Evolutionary conservation across 164 flowering plant genomes (phyloP).

Genomic region (Aristolochia californica): DNA sequence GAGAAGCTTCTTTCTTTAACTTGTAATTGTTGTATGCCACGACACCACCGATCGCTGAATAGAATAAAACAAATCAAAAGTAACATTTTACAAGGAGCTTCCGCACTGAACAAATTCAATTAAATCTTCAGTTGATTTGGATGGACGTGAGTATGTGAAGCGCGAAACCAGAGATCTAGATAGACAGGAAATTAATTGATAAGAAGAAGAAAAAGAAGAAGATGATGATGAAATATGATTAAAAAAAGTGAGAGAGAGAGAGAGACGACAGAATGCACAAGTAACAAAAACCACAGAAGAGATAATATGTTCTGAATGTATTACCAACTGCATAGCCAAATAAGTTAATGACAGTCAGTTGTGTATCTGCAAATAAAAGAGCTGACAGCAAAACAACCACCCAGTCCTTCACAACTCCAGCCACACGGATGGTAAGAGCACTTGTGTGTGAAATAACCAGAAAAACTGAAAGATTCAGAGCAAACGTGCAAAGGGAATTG

Average conservation of each 20-base stretch:
- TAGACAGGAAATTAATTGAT: too few relatives aligned
- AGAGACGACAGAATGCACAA: background rate
- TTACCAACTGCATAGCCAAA: conserved; percentile 91
- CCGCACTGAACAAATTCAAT: too few relatives aligned
- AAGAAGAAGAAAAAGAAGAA: too few relatives aligned
- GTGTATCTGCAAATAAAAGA: conserved; percentile 84
- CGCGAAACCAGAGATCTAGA: too few relatives aligned
- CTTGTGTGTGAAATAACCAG: conserved; percentile 95
- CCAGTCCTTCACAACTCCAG: conserved; percentile 99
- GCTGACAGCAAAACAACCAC: conserved; percentile 91
- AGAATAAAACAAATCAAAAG: background rate
- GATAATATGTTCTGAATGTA: background rate
- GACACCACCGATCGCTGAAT: conserved; percentile 87
- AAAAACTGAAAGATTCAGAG: conserved; percentile 94
- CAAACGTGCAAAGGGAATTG: conserved; percentile 92
- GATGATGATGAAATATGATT: too few relatives aligned
- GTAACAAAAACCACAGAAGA: too few relatives aligned
- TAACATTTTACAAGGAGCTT: too few relatives aligned
- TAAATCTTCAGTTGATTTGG: too few relatives aligned
- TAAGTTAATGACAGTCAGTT: conserved; percentile 75
- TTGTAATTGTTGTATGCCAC: conserved; percentile 90
- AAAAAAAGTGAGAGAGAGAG: background rate
- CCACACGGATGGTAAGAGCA: conserved; percentile 96
- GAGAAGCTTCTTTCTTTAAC: conserved; percentile 68
- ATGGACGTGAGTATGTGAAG: too few relatives aligned